Base-by-base conservation (phyloP, 768 basidiomycete genomes). In the Candolleomyces aberdarensis region DNA sequence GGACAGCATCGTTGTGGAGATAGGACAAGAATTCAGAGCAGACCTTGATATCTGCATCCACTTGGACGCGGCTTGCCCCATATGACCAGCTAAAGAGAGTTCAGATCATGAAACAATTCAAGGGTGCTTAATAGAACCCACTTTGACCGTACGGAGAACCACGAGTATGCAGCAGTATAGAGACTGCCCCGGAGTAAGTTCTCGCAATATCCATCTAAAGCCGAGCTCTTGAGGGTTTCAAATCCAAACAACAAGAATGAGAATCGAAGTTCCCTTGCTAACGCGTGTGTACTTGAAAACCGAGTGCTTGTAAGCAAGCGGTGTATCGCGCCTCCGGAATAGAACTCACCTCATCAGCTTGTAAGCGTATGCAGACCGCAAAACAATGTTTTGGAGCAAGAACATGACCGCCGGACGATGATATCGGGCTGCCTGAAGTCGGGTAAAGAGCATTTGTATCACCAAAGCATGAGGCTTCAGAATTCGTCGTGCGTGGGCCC, bases 111-210 rank as follows among this genome's bases (percentile, higher is more conserved):
- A 48, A 54, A 40, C 47, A n/a, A 26, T 56, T 51, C 43, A 17
- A 36, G 31, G 29, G 56, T n/a, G 47, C 56, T 43, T 36, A 3
- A 41, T 40, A 14, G 9, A 15, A 67, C 92, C 73, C 72, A 97
- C 96, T 94, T 94, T 9, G 95, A 90, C n/a, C 90, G 83, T 52
- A 89, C 84, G n/a, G 89, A 78, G 75, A 98, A 99, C 97, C 96
- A 98, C 3, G 87, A 83, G 66, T 93, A 92, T 2, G 94, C 94
- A 1, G 87, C 83, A 5, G 75, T 73, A 72, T 94, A 99, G 6
- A 99, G 76, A 54, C 78, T 79, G 65, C 92, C 85, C 46, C 97
- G 84, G 36, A 94, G 74, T 20, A 80, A 68, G 65, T 86, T 81
- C 72, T 98, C 96, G 58, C 92, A 89, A 62, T 85, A 85, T 0